Percentiles rank a stretch among this genome's conserved stretches.
Evolutionary conservation across 208 protist species (phyloP).

Genomic region (Trypanosoma mega): DNA sequence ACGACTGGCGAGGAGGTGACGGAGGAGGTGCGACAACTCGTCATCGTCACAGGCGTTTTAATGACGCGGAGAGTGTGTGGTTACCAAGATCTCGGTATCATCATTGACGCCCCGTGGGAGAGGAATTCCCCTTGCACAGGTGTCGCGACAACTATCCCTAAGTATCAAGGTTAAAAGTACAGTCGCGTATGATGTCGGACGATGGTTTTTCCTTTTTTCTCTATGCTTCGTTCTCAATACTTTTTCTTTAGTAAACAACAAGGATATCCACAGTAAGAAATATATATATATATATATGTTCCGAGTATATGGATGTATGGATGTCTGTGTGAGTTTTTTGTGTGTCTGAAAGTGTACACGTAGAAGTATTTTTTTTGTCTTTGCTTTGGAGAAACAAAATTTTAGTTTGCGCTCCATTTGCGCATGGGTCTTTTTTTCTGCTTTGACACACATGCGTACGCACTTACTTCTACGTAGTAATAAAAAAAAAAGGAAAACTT

Average conservation of each 20-base stretch:
- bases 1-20: constrained; percentile 31
- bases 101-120: constrained; percentile 69
- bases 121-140: constrained; percentile 22
- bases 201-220: no score
- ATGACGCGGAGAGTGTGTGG: constrained; percentile 32
- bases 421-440: no score
- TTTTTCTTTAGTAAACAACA: no score
- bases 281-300: background rate
- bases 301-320: background rate
- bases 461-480: no score
- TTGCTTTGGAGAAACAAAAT: no score
- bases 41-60: constrained; percentile 43
- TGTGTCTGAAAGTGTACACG: no score
- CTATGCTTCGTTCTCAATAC: no score
- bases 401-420: no score
- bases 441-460: no score
- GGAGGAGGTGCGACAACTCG: constrained; percentile 46
- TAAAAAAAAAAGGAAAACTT: no score
- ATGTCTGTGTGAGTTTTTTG: background rate
- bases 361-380: background rate
- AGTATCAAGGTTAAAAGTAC: background rate
- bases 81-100: constrained; percentile 47
- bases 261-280: no score
- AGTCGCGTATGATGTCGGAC: background rate
- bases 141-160: background rate